Percentiles rank a stretch among this genome's conserved stretches.
Conservation (phyloP, 2,329 filamentous ascomycete genomes). For the Mycosphaerella sp. region DNA sequence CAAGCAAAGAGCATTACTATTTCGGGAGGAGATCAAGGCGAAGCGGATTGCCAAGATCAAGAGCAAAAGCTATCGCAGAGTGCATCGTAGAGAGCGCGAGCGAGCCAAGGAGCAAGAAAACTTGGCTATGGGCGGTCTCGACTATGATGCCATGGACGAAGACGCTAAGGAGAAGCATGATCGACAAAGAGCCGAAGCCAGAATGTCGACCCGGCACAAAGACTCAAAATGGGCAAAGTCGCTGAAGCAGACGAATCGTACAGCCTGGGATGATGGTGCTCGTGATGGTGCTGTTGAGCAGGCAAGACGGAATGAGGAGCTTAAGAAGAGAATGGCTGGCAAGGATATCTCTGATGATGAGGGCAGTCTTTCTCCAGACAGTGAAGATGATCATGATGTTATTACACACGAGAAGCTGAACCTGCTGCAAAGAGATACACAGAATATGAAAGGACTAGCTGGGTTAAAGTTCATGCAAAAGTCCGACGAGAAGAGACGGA, state of each 20-base stretch:
- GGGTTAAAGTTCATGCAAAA: slow-evolving; percentile 93
- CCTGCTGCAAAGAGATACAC: slow-evolving; percentile 35
- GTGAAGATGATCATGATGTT: slow-evolving; percentile 55
- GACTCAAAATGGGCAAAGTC: slow-evolving; percentile 92
- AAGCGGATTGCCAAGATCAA: slow-evolving; percentile 99
- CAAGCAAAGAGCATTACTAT: slow-evolving; percentile 74
- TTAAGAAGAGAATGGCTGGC: slow-evolving; percentile 72
- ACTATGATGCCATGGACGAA: slow-evolving; percentile 54
- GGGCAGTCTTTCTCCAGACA: slow-evolving; percentile 47
- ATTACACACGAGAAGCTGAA: slow-evolving; percentile 43
- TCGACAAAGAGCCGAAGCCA: slow-evolving; percentile 70
- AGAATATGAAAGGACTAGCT: slow-evolving; percentile 57
- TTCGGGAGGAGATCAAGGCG: slow-evolving; percentile 78
- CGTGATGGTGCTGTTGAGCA: slow-evolving; percentile 71
- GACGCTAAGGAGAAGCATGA: slow-evolving; percentile 62
- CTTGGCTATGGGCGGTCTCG: slow-evolving; percentile 50
- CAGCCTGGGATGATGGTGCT: slow-evolving; percentile 84
- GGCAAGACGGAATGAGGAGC: slow-evolving; percentile 74
- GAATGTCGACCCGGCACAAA: slow-evolving; percentile 77
- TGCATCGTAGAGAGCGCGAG: slow-evolving; percentile 75
- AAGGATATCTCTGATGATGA: slow-evolving; percentile 49
- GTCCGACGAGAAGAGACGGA: slow-evolving; percentile 70
- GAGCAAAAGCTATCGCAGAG: slow-evolving; percentile 86
- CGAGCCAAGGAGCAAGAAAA: slow-evolving; percentile 52
- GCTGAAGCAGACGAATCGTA: slow-evolving; percentile 69